Evolutionary conservation across 1,284 basidiomycete genomes (phyloP).

Genomic region (Stygiomarasmius scandens): DNA sequence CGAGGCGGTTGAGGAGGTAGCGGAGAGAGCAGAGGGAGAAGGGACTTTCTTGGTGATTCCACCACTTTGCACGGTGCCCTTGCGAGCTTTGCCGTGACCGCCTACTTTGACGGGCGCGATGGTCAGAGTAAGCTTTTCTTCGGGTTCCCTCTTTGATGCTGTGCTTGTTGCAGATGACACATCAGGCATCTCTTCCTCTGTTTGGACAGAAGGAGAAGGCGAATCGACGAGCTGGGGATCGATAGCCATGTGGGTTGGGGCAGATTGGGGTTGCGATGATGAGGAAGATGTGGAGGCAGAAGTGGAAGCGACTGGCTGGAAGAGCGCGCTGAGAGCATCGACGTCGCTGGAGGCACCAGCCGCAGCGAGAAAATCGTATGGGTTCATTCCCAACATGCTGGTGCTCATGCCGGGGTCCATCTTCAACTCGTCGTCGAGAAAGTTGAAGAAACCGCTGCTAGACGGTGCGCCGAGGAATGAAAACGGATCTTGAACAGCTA

Average conservation of each 20-base stretch:
- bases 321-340: constrained; percentile 4
- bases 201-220: constrained; percentile 28
- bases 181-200: constrained; percentile 15
- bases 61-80: constrained; percentile 72
- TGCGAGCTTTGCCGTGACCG: constrained; percentile 64
- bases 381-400: background rate
- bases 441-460: constrained; percentile 9
- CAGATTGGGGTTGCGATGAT: background rate
- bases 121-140: constrained; percentile 35
- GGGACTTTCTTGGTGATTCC: constrained; percentile 64
- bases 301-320: background rate
- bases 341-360: background rate
- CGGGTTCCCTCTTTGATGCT: background rate
- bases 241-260: constrained; percentile 33
- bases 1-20: constrained; percentile 19
- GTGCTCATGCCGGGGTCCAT: constrained; percentile 7
- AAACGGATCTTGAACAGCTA: constrained; percentile 11
- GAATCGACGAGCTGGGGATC: constrained; percentile 51
- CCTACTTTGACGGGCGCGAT: constrained; percentile 56
- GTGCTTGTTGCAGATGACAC: background rate
- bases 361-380: background rate
- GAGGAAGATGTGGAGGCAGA: background rate
- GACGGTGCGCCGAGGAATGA: constrained; percentile 3
- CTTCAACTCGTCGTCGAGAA: constrained; percentile 16
- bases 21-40: constrained; percentile 18